phyloP scores from a whole-genome alignment of 805 yeast species.

The Saccharomycopsis babjevae region DNA sequence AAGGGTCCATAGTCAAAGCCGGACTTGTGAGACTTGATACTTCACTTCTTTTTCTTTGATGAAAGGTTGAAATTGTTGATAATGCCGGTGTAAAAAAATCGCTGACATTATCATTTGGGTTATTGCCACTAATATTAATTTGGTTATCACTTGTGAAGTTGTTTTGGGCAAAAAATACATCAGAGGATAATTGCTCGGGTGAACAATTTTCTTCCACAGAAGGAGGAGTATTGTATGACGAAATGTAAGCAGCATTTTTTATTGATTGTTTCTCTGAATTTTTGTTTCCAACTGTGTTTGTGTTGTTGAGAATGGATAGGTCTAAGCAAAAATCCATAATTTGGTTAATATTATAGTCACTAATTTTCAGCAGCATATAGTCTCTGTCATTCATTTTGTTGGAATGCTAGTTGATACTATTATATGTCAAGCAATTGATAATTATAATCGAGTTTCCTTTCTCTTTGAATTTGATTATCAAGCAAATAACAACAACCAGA shows the following conservation, averaged over 20 bases:
- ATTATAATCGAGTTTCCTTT: too few species aligned
- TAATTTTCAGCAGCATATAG: background rate
- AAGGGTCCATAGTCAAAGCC: background rate
- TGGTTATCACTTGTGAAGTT: background rate
- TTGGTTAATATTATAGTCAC: background rate
- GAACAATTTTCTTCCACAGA: background rate
- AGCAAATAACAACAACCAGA: too few species aligned
- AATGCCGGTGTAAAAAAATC: background rate
- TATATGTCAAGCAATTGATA: too few species aligned
- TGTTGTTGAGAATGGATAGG: background rate
- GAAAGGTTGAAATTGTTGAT: background rate
- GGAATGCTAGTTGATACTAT: background rate
- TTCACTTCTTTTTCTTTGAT: conserved; percentile 17
- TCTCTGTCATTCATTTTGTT: background rate
- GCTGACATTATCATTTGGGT: background rate
- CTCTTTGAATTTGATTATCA: too few species aligned
- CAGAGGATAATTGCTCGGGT: background rate
- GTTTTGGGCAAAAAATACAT: background rate
- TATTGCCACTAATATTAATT: background rate
- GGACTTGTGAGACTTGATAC: conserved; percentile 16
- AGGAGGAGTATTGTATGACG: background rate
- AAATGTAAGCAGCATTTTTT: background rate
- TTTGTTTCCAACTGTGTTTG: background rate
- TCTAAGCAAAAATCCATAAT: background rate
- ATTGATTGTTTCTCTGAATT: background rate